Evolutionary conservation across 305 asterid genomes (phyloP).

Genomic region (Rubia tinctorum): DNA sequence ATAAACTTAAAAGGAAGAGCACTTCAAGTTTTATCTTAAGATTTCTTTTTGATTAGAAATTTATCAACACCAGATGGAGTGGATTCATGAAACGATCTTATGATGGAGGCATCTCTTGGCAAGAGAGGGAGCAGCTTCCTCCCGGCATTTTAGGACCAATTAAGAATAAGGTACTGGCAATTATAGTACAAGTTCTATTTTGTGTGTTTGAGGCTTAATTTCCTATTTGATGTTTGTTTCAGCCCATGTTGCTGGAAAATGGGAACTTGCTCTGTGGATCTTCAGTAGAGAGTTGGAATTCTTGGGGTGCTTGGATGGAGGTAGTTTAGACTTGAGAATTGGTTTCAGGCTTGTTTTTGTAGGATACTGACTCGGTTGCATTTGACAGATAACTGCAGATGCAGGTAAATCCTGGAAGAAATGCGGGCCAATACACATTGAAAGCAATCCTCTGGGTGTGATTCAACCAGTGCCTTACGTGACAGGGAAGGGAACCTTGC

Average conservation of each 20-base stretch:
- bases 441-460: constrained; percentile 55
- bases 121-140: constrained; percentile 79
- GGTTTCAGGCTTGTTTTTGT: neutral
- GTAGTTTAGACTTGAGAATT: constrained; percentile 28
- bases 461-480: constrained; percentile 90
- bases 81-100: constrained; percentile 84
- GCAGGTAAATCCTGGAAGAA: constrained; percentile 78
- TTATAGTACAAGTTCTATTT: neutral
- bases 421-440: constrained; percentile 79
- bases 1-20: neutral
- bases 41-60: constrained; percentile 11
- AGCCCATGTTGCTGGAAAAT: constrained; percentile 83
- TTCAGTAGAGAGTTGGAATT: constrained; percentile 96
- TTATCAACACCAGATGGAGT: constrained; percentile 61
- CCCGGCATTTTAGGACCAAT: constrained; percentile 96
- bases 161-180: constrained; percentile 62
- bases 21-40: neutral
- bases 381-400: constrained; percentile 63
- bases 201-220: neutral
- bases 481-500: constrained; percentile 70
- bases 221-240: constrained; percentile 13
- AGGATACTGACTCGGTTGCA: too few species aligned
- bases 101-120: constrained; percentile 81
- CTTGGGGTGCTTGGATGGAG: constrained; percentile 99
- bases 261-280: constrained; percentile 93